Conservation (phyloP, 1,284 basidiomycete species). For the Ganoderma sp. region DNA sequence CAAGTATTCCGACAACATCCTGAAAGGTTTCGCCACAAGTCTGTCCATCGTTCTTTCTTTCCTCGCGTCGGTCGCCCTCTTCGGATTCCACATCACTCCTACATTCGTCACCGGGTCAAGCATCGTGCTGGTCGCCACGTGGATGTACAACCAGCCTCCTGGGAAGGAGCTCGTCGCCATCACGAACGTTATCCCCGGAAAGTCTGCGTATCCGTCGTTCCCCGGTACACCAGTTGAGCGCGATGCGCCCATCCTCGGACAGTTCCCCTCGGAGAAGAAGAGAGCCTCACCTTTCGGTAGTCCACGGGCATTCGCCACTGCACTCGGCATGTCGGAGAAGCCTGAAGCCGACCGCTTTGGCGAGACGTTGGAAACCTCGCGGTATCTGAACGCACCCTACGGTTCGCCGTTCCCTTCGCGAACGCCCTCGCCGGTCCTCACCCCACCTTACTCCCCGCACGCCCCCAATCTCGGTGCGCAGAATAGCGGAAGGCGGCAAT, state of each 20-base stretch:
- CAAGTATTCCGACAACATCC: conserved; percentile 88
- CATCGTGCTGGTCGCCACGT: conserved; percentile 86
- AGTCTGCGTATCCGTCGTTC: conserved; percentile 44
- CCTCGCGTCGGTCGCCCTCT: conserved; percentile 86
- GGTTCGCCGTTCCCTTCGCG: conserved; percentile 69
- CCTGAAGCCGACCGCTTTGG: conserved; percentile 46
- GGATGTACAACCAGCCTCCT: conserved; percentile 82
- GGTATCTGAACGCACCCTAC: conserved; percentile 68
- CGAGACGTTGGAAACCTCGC: conserved; percentile 57
- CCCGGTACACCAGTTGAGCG: conserved; percentile 57
- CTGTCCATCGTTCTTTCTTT: conserved; percentile 94
- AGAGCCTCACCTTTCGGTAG: conserved; percentile 58
- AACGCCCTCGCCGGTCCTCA: conserved; percentile 58
- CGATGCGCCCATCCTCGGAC: conserved; percentile 63
- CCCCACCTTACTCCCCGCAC: conserved; percentile 39
- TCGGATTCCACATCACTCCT: conserved; percentile 86
- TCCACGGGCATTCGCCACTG: conserved; percentile 53
- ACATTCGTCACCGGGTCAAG: conserved; percentile 84
- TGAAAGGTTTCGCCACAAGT: conserved; percentile 94
- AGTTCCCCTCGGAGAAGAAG: conserved; percentile 53
- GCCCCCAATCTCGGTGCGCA: conserved; percentile 24
- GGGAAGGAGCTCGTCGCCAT: conserved; percentile 51
- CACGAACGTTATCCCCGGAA: conserved; percentile 47
- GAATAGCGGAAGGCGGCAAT: conserved; percentile 34
- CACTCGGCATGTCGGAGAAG: conserved; percentile 49